Conservation (phyloP, 768 basidiomycete species). For the Tylopilus balloui region DNA sequence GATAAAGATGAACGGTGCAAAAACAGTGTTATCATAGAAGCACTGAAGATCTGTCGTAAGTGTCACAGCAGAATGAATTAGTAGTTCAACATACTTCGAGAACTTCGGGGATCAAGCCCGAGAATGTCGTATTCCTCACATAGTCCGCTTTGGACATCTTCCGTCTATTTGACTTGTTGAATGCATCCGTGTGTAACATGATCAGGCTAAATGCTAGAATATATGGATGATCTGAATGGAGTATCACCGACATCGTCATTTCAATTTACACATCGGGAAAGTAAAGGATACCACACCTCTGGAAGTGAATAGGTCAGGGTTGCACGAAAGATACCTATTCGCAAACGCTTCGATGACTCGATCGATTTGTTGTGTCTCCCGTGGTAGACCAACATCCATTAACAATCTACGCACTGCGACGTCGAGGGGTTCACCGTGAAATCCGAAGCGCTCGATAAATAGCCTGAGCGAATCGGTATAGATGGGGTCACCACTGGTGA, state of each 20-base stretch:
- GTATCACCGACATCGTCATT: neutral
- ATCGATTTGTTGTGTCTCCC: slow-evolving; percentile 98
- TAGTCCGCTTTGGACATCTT: slow-evolving; percentile 98
- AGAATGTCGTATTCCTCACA: slow-evolving; percentile 84
- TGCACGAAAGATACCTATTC: slow-evolving; percentile 74
- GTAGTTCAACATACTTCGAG: slow-evolving; percentile 61
- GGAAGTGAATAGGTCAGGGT: slow-evolving; percentile 72
- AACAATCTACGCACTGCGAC: slow-evolving; percentile 85
- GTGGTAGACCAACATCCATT: slow-evolving; percentile 87
- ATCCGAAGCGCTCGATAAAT: slow-evolving; percentile 77
- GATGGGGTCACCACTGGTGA: slow-evolving; percentile 62
- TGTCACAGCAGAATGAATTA: neutral
- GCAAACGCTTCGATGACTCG: slow-evolving; percentile 96
- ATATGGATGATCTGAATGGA: slow-evolving; percentile 77
- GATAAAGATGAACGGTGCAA: slow-evolving; percentile 94
- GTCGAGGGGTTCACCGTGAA: slow-evolving; percentile 78
- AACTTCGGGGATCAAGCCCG: slow-evolving; percentile 77
- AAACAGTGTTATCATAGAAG: slow-evolving; percentile 95
- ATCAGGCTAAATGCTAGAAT: slow-evolving; percentile 96
- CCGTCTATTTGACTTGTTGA: slow-evolving; percentile 95
- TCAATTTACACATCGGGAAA: neutral
- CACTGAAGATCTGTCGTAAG: slow-evolving; percentile 46
- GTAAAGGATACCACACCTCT: slow-evolving; percentile 50
- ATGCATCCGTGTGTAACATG: slow-evolving; percentile 97
- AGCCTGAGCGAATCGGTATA: slow-evolving; percentile 61